These are phyloP conservation scores for Venturiaceae sp. DNA, from an alignment of 2,329 filamentous ascomycete species.

Conservation along the genomic window DNA sequence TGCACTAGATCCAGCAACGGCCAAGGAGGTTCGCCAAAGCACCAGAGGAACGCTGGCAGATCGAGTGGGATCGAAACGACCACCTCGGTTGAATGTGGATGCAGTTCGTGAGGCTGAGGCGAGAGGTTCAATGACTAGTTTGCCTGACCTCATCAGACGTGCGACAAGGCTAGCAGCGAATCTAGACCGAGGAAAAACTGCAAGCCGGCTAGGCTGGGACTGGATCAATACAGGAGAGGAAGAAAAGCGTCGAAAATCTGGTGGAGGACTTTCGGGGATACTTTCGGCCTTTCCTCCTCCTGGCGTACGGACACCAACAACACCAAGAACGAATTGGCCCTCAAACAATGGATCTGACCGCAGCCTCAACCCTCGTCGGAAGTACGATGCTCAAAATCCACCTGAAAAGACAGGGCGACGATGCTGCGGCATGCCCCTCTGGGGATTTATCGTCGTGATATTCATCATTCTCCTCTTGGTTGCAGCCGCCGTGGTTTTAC, in stretches of 20 bases:
- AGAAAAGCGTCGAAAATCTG: conserved; percentile 25
- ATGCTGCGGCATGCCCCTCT: conserved; percentile 71
- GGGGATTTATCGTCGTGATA: conserved; percentile 60
- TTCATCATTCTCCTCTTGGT: conserved; percentile 63
- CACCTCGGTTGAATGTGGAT: conserved; percentile 71
- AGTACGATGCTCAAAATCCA: not conserved
- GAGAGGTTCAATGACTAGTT: conserved; percentile 80
- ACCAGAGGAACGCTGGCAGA: conserved; percentile 25
- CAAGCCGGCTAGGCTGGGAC: conserved; percentile 45
- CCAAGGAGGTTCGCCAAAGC: not conserved
- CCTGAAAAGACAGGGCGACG: conserved; percentile 4
- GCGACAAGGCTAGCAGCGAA: conserved; percentile 81
- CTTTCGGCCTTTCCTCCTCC: conserved; percentile 55
- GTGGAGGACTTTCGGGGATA: conserved; percentile 51
- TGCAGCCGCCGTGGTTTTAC: conserved; percentile 73
- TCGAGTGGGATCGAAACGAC: conserved; percentile 36
- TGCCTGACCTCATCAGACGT: conserved; percentile 81
- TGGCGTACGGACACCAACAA: conserved; percentile 37
- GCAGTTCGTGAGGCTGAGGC: conserved; percentile 73
- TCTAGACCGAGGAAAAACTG: conserved; percentile 70
- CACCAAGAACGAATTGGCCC: conserved; percentile 13
- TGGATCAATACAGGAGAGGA: conserved; percentile 27
- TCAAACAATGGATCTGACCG: conserved; percentile 5
- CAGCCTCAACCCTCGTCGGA: not conserved
- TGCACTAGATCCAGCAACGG: not conserved